Base-by-base conservation (phyloP, 148 eudicot species). In the Drosera capensis region DNA sequence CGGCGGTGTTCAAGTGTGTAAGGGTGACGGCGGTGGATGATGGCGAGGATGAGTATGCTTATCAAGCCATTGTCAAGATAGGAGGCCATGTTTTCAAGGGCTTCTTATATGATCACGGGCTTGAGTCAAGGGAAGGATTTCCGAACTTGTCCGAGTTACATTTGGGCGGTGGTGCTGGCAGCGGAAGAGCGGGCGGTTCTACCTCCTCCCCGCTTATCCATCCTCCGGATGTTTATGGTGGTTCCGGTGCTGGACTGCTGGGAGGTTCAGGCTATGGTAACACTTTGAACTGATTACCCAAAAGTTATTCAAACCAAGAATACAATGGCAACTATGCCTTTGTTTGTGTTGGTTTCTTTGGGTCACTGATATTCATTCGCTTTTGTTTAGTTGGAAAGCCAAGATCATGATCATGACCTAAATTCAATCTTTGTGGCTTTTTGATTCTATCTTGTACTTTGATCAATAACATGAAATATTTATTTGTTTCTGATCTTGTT, bases 1-100 rank as follows among this genome's bases (percentile, higher is more conserved):
- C 94, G 38, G 94, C 96, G 0, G 83, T 77, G 42, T 88, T 88
- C 73, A 83, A 77, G 52, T 88, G 94, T 7, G 90, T 88, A 0
- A 59, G 74, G 19, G 94, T 88, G 3, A 80, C 92, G 0, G 71
- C 96, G 0, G 71, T 88, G 2, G 96, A 83, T 0, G 92, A 88
- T 8, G 92, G 82, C 5, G 92, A 79, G 0, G 92, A 83, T 29
- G 83, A 88, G 50, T 88, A 59, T 21, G 96, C 96, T 0, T 88
- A 88, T 46, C 94, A 88, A 45, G 92, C 96, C 0, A 61, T 73
- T 1, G 92, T 79, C 0, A 77, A 62, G 23, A 88, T 88, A 1
- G 81, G 86, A 6, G 96, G 96, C 0, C 96, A 83, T 64, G 69
- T 88, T 8, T 88, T 88, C 66, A 88, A 88, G 55, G 96, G 96